Conservation (phyloP, 108 stramenopile genomes). For the Bacterosira constricta region DNA sequence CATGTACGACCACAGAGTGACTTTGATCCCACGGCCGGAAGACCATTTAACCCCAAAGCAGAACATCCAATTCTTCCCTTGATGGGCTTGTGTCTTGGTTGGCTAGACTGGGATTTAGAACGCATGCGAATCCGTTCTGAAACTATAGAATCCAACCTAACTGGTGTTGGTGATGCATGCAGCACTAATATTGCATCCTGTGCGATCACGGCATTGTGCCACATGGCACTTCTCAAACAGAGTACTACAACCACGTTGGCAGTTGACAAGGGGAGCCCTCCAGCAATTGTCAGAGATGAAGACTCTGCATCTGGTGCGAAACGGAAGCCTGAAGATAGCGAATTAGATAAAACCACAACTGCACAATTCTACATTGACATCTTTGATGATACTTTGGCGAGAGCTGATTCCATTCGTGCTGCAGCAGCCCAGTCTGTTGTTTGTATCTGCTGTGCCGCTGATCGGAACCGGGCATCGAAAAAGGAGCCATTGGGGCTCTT, state of each 20-base stretch:
- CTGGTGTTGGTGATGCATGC: conserved; percentile 66
- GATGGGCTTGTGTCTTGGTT: conserved; percentile 61
- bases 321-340: conserved; percentile 19
- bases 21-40: conserved; percentile 73
- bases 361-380: conserved; percentile 75
- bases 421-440: conserved; percentile 84
- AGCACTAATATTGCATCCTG: conserved; percentile 66
- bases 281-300: background rate
- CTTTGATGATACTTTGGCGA: conserved; percentile 51
- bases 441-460: conserved; percentile 83
- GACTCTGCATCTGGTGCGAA: conserved; percentile 14
- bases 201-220: conserved; percentile 80
- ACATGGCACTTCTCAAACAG: conserved; percentile 76
- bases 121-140: conserved; percentile 62
- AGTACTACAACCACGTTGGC: background rate
- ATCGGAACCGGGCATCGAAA: conserved; percentile 56
- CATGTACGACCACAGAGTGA: conserved; percentile 71
- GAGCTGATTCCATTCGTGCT: conserved; percentile 75
- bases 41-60: conserved; percentile 58
- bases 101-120: conserved; percentile 89
- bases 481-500: conserved; percentile 68
- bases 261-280: conserved; percentile 36
- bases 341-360: conserved; percentile 44
- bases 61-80: conserved; percentile 76
- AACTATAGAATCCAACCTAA: conserved; percentile 33